A percentile compares a stretch with the other conserved stretches of the same genome.
phyloP scores from a whole-genome alignment of 345 rosid genomes.

The Angophora floribunda region DNA sequence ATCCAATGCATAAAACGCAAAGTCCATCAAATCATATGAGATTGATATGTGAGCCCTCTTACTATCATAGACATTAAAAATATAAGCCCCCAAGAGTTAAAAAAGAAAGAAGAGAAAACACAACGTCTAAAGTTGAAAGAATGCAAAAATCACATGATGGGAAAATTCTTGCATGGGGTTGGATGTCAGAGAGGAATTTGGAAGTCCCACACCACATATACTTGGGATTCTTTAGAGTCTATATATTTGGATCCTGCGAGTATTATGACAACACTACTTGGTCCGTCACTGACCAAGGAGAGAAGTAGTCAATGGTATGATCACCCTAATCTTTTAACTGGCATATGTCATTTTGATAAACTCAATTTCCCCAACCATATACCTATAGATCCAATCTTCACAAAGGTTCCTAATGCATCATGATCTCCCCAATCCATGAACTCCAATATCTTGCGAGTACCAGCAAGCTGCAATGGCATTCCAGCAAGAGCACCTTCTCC shows the following conservation, averaged over 20 bases:
- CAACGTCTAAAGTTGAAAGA: background rate
- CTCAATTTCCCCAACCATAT: background rate
- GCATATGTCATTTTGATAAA: background rate
- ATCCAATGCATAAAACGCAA: background rate
- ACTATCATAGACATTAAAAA: background rate
- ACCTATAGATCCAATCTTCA: slow-evolving; percentile 88
- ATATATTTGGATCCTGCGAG: background rate
- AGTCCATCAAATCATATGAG: background rate
- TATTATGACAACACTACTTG: background rate
- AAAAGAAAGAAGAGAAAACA: background rate
- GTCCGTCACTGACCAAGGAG: background rate
- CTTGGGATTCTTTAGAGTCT: background rate
- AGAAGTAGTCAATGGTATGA: background rate
- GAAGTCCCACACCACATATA: background rate
- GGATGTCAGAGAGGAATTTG: background rate
- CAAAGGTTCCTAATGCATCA: slow-evolving; percentile 72
- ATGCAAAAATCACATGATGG: background rate
- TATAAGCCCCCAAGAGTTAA: background rate
- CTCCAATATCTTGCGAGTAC: slow-evolving; percentile 83
- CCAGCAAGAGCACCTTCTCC: slow-evolving; percentile 95
- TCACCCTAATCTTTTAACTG: background rate
- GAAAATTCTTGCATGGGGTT: background rate
- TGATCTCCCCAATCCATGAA: slow-evolving; percentile 96
- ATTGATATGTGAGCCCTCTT: background rate
- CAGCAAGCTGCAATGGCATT: slow-evolving; percentile 95